Conservation (phyloP, 345 rosid species). For the Cardamine resedifolia region DNA sequence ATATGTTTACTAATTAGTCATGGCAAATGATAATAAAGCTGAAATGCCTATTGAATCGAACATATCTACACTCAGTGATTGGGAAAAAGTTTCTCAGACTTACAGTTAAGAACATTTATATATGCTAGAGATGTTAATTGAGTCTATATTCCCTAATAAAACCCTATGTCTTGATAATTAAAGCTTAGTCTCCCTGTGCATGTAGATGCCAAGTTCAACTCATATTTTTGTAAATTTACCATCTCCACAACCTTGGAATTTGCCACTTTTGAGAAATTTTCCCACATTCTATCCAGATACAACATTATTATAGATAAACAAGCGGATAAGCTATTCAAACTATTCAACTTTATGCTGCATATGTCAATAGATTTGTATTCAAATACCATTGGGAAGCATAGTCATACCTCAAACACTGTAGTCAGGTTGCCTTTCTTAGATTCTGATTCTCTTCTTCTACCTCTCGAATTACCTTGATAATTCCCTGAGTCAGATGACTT, state of each 20-base stretch:
- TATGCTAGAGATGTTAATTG: not conserved
- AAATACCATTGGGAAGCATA: not conserved
- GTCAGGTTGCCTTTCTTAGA: conserved; percentile 68
- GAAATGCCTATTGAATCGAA: not conserved
- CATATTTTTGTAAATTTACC: not conserved
- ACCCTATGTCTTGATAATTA: not conserved
- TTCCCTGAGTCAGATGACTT: conserved; percentile 60
- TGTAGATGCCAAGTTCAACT: not conserved
- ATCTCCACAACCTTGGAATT: not conserved
- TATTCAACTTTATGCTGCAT: not conserved
- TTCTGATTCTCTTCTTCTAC: conserved; percentile 73
- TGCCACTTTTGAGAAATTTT: not conserved
- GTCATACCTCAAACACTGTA: conserved; percentile 73
- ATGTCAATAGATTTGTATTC: not conserved
- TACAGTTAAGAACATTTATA: not conserved
- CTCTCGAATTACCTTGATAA: conserved; percentile 70
- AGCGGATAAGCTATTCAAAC: not conserved
- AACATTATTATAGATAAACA: not conserved
- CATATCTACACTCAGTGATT: not conserved
- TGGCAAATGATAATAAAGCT: not conserved
- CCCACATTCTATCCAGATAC: not conserved
- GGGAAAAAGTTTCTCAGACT: not conserved
- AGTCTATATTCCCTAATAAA: not conserved
- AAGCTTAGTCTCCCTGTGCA: not conserved
- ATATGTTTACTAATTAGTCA: not conserved